Conservation (phyloP, 2,329 filamentous ascomycete genomes). For the Penicillium sp. region DNA sequence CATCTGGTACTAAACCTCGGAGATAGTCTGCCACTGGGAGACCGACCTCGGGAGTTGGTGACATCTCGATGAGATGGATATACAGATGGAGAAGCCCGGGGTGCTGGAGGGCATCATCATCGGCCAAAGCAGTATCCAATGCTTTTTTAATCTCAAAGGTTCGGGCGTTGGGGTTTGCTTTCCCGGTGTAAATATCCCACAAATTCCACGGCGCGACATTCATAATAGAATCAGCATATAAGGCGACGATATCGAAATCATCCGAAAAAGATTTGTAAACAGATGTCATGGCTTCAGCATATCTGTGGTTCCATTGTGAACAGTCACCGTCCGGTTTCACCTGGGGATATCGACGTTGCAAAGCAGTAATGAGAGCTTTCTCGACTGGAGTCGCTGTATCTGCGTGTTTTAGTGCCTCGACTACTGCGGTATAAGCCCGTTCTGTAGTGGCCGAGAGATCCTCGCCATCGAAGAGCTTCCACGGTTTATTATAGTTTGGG, state of each 20-base stretch:
- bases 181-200: constrained; percentile 56
- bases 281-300: constrained; percentile 55
- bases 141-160: constrained; percentile 55
- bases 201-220: constrained; percentile 60
- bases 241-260: constrained; percentile 57
- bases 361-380: constrained; percentile 56
- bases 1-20: constrained; percentile 61
- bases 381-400: constrained; percentile 48
- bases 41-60: constrained; percentile 56
- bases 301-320: constrained; percentile 52
- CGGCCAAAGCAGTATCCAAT: constrained; percentile 53
- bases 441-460: constrained; percentile 45
- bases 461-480: constrained; percentile 60
- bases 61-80: constrained; percentile 77
- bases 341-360: constrained; percentile 57
- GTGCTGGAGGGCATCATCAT: constrained; percentile 50
- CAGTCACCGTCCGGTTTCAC: constrained; percentile 46
- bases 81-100: constrained; percentile 70
- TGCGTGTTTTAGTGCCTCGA: constrained; percentile 41
- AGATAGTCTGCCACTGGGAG: constrained; percentile 56
- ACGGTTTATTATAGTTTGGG: constrained; percentile 73
- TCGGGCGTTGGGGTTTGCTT: constrained; percentile 49
- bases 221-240: constrained; percentile 62
- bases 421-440: constrained; percentile 44
- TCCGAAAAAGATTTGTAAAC: constrained; percentile 50